Evolutionary conservation across 73 alveolate genomes (phyloP).

Genomic region (Paramecium biaurelia): DNA sequence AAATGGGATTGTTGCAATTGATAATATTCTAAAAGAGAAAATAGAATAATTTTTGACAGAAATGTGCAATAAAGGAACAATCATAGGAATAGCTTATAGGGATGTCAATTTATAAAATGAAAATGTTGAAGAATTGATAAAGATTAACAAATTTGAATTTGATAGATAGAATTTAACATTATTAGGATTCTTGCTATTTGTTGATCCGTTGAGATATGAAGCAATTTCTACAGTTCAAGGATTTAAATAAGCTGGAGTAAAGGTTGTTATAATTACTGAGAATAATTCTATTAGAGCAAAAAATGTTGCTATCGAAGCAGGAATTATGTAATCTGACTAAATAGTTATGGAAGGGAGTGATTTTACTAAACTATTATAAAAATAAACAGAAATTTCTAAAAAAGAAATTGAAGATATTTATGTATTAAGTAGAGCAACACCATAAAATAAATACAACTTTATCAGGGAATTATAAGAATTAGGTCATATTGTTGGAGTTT

Average conservation of each 20-base stretch:
- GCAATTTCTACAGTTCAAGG: constrained; percentile 71
- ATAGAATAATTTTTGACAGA: constrained; percentile 63
- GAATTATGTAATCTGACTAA: constrained; percentile 59
- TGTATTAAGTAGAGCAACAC: constrained; percentile 90
- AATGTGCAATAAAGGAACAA: constrained; percentile 63
- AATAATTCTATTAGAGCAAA: constrained; percentile 82
- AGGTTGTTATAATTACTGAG: constrained; percentile 87
- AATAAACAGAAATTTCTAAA: constrained; percentile 33
- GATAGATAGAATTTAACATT: constrained; percentile 72
- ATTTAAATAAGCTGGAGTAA: constrained; percentile 88
- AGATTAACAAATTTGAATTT: constrained; percentile 56
- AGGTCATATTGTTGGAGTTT: constrained; percentile 90
- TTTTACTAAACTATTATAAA: constrained; percentile 71
- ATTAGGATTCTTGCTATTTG: constrained; percentile 74
- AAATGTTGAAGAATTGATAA: constrained; percentile 56
- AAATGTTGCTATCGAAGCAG: constrained; percentile 83
- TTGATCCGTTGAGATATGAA: constrained; percentile 78
- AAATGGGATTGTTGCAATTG: constrained; percentile 57
- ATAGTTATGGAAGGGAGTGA: constrained; percentile 72
- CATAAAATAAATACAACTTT: constrained; percentile 87
- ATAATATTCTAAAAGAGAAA: background rate
- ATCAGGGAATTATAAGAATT: constrained; percentile 83
- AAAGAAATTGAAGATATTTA: constrained; percentile 63
- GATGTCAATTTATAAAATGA: constrained; percentile 57
- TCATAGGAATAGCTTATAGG: constrained; percentile 69